These are phyloP conservation scores for Flaveria robusta DNA, from an alignment of 129 eudicot species.

Conservation along the genomic window DNA sequence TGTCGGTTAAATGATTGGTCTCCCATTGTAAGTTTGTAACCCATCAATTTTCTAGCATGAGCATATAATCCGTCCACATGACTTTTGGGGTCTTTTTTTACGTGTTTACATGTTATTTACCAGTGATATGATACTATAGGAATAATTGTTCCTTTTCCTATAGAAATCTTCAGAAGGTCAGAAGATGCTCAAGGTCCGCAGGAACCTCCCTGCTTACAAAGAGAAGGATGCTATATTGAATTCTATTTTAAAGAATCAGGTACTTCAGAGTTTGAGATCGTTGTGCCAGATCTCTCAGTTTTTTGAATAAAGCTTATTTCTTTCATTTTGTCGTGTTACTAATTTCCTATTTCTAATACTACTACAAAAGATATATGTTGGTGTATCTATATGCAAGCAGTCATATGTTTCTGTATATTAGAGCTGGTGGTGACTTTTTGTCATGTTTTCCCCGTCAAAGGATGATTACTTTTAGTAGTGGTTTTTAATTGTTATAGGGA, in stretches of 20 bases:
- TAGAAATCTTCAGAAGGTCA: constrained; percentile 75
- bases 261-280: constrained; percentile 22
- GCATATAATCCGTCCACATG: neutral
- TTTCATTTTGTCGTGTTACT: neutral
- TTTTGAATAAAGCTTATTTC: neutral
- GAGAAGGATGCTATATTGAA: constrained; percentile 73
- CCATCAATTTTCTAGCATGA: constrained; percentile 5
- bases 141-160: constrained; percentile 21
- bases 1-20: constrained; percentile 18
- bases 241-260: constrained; percentile 74
- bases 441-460: neutral
- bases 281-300: neutral
- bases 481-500: neutral
- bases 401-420: neutral
- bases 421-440: neutral
- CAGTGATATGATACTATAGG: constrained; percentile 9
- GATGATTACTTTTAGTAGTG: neutral
- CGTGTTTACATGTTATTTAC: neutral
- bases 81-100: neutral
- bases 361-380: neutral
- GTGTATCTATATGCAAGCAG: neutral
- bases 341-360: neutral
- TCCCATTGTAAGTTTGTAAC: constrained; percentile 18
- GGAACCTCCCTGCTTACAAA: constrained; percentile 75
- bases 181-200: constrained; percentile 70